Conservation (phyloP, 2,329 filamentous ascomycete genomes). For the Cladosporium sp. region DNA sequence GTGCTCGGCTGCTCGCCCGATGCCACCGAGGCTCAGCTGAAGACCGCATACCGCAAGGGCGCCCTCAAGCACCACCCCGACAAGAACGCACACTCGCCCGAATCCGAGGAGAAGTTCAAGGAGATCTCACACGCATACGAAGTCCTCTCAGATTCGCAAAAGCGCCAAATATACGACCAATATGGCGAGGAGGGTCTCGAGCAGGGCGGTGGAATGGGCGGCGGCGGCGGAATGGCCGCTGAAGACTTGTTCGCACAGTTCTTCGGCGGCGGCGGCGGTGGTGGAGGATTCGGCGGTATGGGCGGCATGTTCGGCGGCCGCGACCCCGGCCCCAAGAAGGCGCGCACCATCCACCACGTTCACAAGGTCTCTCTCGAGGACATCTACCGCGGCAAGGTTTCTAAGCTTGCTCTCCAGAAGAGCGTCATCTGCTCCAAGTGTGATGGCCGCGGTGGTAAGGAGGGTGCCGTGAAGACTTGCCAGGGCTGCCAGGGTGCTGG, state of each 20-base stretch:
- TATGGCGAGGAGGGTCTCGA: constrained; percentile 97
- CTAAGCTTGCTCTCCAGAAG: constrained; percentile 94
- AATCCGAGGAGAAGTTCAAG: constrained; percentile 97
- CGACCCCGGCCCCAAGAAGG: constrained; percentile 79
- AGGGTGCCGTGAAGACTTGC: constrained; percentile 94
- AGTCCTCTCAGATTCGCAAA: constrained; percentile 85
- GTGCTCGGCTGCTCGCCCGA: constrained; percentile 72
- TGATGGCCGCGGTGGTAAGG: constrained; percentile 90
- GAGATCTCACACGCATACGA: constrained; percentile 95
- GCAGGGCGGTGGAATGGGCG: constrained; percentile 66
- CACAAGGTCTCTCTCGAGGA: constrained; percentile 98
- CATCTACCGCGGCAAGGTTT: constrained; percentile 96
- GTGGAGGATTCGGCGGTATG: constrained; percentile 70
- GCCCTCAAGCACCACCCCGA: constrained; percentile 86
- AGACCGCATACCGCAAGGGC: constrained; percentile 82
- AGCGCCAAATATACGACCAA: constrained; percentile 89
- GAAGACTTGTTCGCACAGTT: constrained; percentile 97
- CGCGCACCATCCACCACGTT: constrained; percentile 93
- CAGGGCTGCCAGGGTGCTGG: constrained; percentile 85
- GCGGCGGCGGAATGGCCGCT: constrained; percentile 79
- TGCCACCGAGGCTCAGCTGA: constrained; percentile 80
- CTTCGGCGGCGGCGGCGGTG: constrained; percentile 70
- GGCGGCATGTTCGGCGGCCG: constrained; percentile 66
- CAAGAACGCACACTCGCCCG: constrained; percentile 93
- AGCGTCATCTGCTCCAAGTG: constrained; percentile 96